A percentile compares a stretch with the other conserved stretches of the same genome.
Evolutionary conservation across 192 early-diverging fungal species (phyloP).

Genomic region (Geosiphon pyriformis): DNA sequence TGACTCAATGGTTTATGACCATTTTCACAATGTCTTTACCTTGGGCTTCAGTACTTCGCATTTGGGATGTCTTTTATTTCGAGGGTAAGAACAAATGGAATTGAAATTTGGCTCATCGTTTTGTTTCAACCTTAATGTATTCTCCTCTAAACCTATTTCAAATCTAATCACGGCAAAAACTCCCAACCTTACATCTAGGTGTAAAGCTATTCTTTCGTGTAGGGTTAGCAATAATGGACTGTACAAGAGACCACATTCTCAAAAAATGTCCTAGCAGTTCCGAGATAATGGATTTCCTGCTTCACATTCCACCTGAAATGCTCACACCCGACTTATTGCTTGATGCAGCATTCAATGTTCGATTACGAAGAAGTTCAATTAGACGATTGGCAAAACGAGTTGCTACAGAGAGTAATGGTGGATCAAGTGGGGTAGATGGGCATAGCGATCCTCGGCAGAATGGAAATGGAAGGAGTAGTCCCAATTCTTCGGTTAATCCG

Average conservation of each 20-base stretch:
- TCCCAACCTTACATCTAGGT: too few relatives aligned
- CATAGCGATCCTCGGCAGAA: too few relatives aligned
- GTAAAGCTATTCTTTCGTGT: constrained; percentile 80
- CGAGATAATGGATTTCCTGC: constrained; percentile 68
- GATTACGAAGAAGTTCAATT: constrained; percentile 35
- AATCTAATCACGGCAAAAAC: too few relatives aligned
- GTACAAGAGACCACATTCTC: constrained; percentile 58
- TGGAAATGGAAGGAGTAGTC: too few relatives aligned
- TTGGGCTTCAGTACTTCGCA: constrained; percentile 79
- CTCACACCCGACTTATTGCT: constrained; percentile 60
- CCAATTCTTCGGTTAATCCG: too few relatives aligned
- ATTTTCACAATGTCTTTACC: constrained; percentile 81
- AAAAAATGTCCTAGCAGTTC: constrained; percentile 69
- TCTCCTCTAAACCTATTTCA: too few relatives aligned
- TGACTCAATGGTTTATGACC: constrained; percentile 93
- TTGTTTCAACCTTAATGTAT: constrained; percentile 2
- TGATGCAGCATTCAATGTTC: constrained; percentile 63
- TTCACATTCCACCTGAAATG: constrained; percentile 71
- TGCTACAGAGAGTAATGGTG: constrained; percentile 8
- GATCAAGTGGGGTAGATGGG: too few relatives aligned
- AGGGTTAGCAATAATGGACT: constrained; percentile 68
- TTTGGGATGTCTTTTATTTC: constrained; percentile 91
- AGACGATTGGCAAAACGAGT: constrained; percentile 1
- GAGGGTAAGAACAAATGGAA: constrained; percentile 48
- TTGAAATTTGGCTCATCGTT: neutral